Evolutionary conservation across 2,329 filamentous ascomycete species (phyloP), one percentile per base, ranked within the genome.

Genomic region (Xylariaceae sp.): DNA sequence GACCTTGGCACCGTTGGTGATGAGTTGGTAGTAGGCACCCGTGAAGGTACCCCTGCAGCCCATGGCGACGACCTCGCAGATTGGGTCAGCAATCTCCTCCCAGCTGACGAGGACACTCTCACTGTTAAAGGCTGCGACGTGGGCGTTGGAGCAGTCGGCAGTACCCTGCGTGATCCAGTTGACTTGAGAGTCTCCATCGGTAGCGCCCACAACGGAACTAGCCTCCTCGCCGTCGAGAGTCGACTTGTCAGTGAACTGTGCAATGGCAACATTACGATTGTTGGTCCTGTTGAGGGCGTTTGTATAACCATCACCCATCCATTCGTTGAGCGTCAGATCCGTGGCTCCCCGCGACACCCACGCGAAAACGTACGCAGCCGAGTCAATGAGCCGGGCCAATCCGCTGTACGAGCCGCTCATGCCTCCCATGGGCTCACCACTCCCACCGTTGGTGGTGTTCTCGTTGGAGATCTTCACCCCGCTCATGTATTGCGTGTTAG

Each of bases 401-500:
- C 68, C 69, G 57, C 76, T 81, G 69, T 82, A 85, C 2, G 78
- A 82, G 30, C 81, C 81, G n/a, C 73, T 71, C 77, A 81, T 84
- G 45, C 81, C 81, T 38, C 81, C 81, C 74, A 83, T 77, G 27
- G 79, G 68, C 63, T 84, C 81, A 42, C 78, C 78, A 38, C 71
- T 73, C 6, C 65, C 79, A 36, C 81, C 81, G 59, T 84, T 83
- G 52, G 77, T 82, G 18, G 75, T 76, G 55, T 81, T 78, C 63
- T 84, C 80, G 64, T 83, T 83, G 49, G 80, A 80, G 52, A 85
- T 72, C 67, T 84, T 84, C 57, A 78, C 71, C 30, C 79, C 79
- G 39, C 52, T 59, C 81, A 84, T 84, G 22, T 75, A 74, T 58
- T 78, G 77, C 2, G 73, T 75, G 48, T 77, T 72, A 18, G 80